Evolutionary conservation across 768 basidiomycete species (phyloP).

Genomic region (Tylopilus balloui): DNA sequence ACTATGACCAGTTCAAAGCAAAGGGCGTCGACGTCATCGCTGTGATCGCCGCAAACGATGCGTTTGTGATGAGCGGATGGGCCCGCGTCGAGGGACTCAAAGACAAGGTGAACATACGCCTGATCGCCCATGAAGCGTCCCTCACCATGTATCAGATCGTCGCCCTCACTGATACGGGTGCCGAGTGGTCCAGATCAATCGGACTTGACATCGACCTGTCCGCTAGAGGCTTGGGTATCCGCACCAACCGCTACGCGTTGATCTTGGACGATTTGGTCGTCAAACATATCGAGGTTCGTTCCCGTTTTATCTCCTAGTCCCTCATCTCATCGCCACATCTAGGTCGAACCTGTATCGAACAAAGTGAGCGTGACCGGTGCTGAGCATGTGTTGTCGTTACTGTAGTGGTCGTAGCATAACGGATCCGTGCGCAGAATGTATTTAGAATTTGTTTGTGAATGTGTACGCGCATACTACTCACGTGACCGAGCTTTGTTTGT

Average conservation of each 20-base stretch:
- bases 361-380: constrained; percentile 11
- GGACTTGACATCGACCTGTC: constrained; percentile 54
- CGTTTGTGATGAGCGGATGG: constrained; percentile 61
- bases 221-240: constrained; percentile 47
- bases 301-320: not conserved
- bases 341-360: constrained; percentile 15
- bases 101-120: constrained; percentile 54
- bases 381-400: constrained; percentile 6
- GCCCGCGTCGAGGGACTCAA: constrained; percentile 51
- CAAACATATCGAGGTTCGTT: constrained; percentile 54
- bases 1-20: constrained; percentile 44
- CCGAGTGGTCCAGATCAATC: constrained; percentile 51
- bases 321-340: not conserved
- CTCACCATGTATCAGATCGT: constrained; percentile 42
- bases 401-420: constrained; percentile 7
- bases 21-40: constrained; percentile 52
- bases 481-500: constrained; percentile 35
- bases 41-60: constrained; percentile 56
- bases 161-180: constrained; percentile 51
- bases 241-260: constrained; percentile 59
- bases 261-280: constrained; percentile 69
- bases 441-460: constrained; percentile 23
- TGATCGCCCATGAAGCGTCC: constrained; percentile 12
- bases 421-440: constrained; percentile 19
- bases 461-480: constrained; percentile 30